These are phyloP conservation scores for Typha latifolia DNA, from an alignment of 176 grass and related monocot species.

Conservation along the genomic window DNA sequence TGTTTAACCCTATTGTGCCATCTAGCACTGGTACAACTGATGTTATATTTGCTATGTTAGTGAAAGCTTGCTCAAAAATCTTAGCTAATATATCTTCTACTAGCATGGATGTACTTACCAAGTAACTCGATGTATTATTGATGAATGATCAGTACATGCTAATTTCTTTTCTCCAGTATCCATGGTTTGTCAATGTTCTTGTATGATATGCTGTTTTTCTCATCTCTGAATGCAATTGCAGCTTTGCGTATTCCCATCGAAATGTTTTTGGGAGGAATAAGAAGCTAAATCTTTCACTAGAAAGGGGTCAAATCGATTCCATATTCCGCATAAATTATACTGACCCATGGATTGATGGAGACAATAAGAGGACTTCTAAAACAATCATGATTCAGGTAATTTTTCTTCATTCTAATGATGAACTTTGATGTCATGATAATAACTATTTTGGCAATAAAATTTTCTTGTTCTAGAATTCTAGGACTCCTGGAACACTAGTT, in stretches of 20 bases:
- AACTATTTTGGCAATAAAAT: conserved; percentile 14
- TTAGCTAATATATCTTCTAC: too few relatives aligned
- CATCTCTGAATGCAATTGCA: conserved; percentile 30
- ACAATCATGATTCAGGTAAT: conserved; percentile 77
- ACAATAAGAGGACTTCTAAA: conserved; percentile 93
- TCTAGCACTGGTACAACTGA: too few relatives aligned
- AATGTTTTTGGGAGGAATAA: conserved; percentile 98
- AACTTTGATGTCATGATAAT: not conserved
- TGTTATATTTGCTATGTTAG: too few relatives aligned
- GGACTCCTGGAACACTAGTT: conserved; percentile 73
- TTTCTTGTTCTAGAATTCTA: conserved; percentile 62
- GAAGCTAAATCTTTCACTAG: conserved; percentile 78
- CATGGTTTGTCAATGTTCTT: not conserved
- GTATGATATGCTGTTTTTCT: not conserved
- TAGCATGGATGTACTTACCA: too few relatives aligned
- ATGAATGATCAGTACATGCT: too few relatives aligned
- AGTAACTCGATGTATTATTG: too few relatives aligned
- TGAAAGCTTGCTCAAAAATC: too few relatives aligned
- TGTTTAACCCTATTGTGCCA: too few relatives aligned
- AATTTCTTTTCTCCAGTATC: too few relatives aligned
- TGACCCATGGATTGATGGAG: conserved; percentile 92
- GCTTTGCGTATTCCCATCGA: conserved; percentile 85
- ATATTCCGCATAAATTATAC: conserved; percentile 83
- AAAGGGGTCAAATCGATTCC: conserved; percentile 94
- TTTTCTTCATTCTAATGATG: conserved; percentile 11